A percentile compares a stretch with the other conserved stretches of the same genome.
These are phyloP conservation scores for Taiwanofungus camphoratus DNA, from an alignment of 1,284 basidiomycete genomes.

Conservation along the genomic window DNA sequence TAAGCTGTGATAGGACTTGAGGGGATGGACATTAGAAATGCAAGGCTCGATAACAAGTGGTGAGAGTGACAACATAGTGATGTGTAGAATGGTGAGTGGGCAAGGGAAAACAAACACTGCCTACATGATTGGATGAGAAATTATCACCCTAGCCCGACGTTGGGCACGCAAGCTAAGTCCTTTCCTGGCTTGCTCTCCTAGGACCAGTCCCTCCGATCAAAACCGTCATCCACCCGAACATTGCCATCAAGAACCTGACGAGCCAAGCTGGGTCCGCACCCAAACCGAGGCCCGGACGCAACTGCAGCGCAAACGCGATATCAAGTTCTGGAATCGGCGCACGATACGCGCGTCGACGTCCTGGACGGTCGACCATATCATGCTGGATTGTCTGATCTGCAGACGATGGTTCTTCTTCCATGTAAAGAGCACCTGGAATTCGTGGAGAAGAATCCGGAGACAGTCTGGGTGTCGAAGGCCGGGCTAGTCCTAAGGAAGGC, in stretches of 20 bases:
- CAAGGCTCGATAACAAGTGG: no score
- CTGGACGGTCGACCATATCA: conserved; percentile 2
- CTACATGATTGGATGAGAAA: no score
- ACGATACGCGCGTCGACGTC: conserved; percentile 28
- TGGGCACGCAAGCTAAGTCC: no score
- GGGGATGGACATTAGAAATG: no score
- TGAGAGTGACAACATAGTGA: no score
- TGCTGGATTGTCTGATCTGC: no score
- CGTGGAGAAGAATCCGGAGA: conserved; percentile 18
- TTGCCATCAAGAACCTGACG: conserved; percentile 69
- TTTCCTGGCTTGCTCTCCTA: no score
- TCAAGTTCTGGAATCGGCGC: conserved; percentile 46
- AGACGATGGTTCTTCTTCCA: conserved; percentile 5
- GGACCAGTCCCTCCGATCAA: conserved; percentile 27
- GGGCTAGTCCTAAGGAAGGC: conserved; percentile 21
- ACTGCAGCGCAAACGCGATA: conserved; percentile 70
- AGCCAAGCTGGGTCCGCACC: conserved; percentile 74
- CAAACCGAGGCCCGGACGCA: conserved; percentile 57
- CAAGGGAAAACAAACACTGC: no score
- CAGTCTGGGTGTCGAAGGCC: conserved; percentile 8
- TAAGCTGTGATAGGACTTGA: no score
- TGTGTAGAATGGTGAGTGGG: no score
- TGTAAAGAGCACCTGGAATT: conserved; percentile 22
- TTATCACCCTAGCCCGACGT: no score
- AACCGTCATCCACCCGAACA: conserved; percentile 72